Base-by-base conservation (phyloP, 2,329 filamentous ascomycete genomes). In the Paecilomyces niveus region DNA sequence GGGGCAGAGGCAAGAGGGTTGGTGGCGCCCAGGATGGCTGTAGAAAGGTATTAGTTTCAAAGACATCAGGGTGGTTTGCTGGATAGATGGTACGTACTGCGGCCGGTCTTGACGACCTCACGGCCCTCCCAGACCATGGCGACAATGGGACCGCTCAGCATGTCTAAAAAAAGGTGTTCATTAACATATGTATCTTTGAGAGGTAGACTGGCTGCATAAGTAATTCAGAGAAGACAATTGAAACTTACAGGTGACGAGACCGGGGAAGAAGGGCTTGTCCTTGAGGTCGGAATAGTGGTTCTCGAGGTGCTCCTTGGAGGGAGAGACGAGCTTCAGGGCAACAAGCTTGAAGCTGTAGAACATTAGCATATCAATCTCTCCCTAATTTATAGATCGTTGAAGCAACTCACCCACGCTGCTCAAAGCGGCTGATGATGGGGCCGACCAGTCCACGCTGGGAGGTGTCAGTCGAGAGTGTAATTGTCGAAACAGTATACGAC, bases 71-170 rank as follows among this genome's bases (percentile, higher is more conserved):
- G 35, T 45, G 7, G 13, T 53, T 45, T 3, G n/a, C n/a, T 9
- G n/a, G 24, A 35, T 49, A 22, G 26, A 26, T 54, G 29, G 54
- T 64, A 82, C 86, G 68, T 86, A 90, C 88, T 77, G 76, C 94
- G 93, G 80, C 94, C 94, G 70, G 92, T 97, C 90, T 97, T 97
- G 86, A 97, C 92, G 80, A 88, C 94, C 75, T 99, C 92, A 85
- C 89, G 90, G 76, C 94, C 94, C 82, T 99, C 92, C 94, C 94
- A 99, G 81, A 99, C 89, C 93, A 97, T 99, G 83, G 94, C 94
- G 84, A 85, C 89, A 83, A 99, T 93, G 78, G 94, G 94, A 78
- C 94, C 94, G 78, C 88, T 92, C 79, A 86, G 83, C 94, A 97
- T 99, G 87, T 97, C 92, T 96, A 66, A 62, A 29, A 58, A 22